phyloP scores from a whole-genome alignment of 139 green algal genomes.

The Chlorella sp. region DNA sequence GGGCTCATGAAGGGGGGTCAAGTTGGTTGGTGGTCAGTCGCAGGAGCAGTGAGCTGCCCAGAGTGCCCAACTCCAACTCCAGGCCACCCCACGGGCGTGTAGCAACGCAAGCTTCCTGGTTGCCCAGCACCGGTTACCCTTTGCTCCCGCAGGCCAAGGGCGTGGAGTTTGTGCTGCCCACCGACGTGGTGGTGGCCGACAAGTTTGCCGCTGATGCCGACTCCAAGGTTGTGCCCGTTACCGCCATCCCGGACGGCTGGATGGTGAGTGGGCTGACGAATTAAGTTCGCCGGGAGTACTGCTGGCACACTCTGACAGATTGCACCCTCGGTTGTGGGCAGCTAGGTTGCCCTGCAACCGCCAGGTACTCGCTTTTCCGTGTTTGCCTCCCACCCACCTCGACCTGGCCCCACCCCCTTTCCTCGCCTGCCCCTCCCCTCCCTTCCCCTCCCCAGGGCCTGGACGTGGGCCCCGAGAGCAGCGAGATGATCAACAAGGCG shows the following conservation, averaged over 20 bases:
- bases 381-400: neutral
- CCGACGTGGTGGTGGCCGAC: conserved; percentile 96
- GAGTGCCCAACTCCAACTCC: no score
- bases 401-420: neutral
- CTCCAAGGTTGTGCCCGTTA: conserved; percentile 73
- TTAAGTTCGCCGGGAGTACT: no score
- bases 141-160: conserved; percentile 61
- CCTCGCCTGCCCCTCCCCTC: neutral
- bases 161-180: conserved; percentile 95
- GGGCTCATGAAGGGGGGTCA: neutral
- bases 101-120: no score
- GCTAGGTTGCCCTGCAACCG: neutral
- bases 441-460: conserved; percentile 65
- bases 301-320: neutral
- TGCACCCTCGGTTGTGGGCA: neutral
- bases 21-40: no score
- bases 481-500: conserved; percentile 85
- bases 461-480: conserved; percentile 94
- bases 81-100: no score
- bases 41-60: no score
- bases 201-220: conserved; percentile 95
- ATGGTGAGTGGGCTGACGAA: conserved; percentile 66
- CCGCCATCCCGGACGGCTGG: conserved; percentile 96
- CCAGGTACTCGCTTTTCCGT: neutral
- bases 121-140: neutral